Base-by-base conservation (phyloP, 352 stramenopile genomes). In the Phytophthora rubi region DNA sequence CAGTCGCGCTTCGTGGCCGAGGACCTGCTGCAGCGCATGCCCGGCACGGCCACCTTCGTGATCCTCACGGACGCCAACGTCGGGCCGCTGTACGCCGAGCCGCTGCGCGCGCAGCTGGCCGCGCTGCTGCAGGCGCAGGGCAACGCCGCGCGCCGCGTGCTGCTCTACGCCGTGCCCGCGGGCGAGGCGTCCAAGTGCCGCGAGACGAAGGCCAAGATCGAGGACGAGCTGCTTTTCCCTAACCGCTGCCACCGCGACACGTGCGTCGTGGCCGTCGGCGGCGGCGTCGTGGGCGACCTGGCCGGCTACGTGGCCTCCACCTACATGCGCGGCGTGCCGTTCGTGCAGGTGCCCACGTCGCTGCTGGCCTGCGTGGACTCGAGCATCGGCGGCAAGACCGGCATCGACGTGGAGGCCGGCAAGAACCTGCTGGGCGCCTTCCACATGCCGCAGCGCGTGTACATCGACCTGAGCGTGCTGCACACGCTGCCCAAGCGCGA, bases 361-460 rank as follows among this genome's bases (percentile, higher is more conserved):
- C 86, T 99, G 53, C 93, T 99, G 81, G 98, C 97, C n/a, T 99
- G 99, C 79, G 97, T 99, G 39, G 98, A 99, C 88, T 98, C 92
- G 60, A 98, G 91, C 68, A 98, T 99, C 48, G 98, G 97, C 53
- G 97, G 97, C 65, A 99, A 99, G 83, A 99, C 97, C 0, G 98
- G 97, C 75, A 96, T 99, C 52, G 97, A 99, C 73, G 97, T 92
- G 75, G 91, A 91, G 85, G 94, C 82, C 75, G 75, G 96, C 77
- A 99, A 99, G 86, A 99, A 99, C 80, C 97, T 99, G 81, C 91
- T 99, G 62, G 98, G 98, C 45, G 93, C 97, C 32, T 99, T 99
- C 86, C 97, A 99, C 81, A 98, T 99, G 90, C 97, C 98, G 16
- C 83, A 98, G 70, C 95, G 94, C 68, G 97, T 99, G 18, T 97